A percentile compares a stretch with the other conserved stretches of the same genome.
These are phyloP conservation scores for Pleomassaria siparia DNA, from an alignment of 2,329 filamentous ascomycete species.

Conservation along the genomic window DNA sequence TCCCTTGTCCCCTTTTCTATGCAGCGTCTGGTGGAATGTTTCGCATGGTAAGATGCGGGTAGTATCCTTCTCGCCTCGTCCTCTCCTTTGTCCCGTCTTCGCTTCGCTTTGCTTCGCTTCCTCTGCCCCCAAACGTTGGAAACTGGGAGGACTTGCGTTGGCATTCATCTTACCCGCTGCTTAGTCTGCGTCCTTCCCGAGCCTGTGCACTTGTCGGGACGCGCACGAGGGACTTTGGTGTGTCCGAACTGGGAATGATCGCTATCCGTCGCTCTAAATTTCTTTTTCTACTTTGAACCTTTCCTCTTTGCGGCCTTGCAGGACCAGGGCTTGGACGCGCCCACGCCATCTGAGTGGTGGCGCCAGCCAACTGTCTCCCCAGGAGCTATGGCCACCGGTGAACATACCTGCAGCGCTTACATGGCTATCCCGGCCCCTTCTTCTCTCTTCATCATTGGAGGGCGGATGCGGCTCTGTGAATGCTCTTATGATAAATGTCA, in stretches of 20 bases:
- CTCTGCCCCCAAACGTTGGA: constrained; percentile 22
- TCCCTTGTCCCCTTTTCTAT: constrained; percentile 12
- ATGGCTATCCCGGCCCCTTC: neutral
- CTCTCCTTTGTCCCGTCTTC: constrained; percentile 4
- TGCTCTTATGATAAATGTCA: constrained; percentile 32
- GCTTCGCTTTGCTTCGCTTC: constrained; percentile 13
- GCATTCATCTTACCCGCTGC: constrained; percentile 14
- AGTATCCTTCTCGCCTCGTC: constrained; percentile 12
- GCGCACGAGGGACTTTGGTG: constrained; percentile 14
- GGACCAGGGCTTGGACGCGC: constrained; percentile 25
- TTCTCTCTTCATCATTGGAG: constrained; percentile 2
- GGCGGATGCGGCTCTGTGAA: constrained; percentile 40
- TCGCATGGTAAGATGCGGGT: constrained; percentile 8
- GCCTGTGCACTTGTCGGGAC: constrained; percentile 14
- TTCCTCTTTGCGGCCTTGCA: constrained; percentile 25
- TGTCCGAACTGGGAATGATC: constrained; percentile 27
- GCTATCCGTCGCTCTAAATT: constrained; percentile 6
- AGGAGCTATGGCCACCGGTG: constrained; percentile 26
- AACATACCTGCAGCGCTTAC: constrained; percentile 22
- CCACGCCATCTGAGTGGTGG: constrained; percentile 32
- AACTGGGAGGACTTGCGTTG: constrained; percentile 18
- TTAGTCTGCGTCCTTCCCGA: constrained; percentile 11
- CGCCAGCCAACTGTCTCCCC: constrained; percentile 29
- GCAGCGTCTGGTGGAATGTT: constrained; percentile 14
- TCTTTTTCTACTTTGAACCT: constrained; percentile 27